Conservation (phyloP, 1,139 yeast genomes). For the Wickerhamomyces sp. region DNA sequence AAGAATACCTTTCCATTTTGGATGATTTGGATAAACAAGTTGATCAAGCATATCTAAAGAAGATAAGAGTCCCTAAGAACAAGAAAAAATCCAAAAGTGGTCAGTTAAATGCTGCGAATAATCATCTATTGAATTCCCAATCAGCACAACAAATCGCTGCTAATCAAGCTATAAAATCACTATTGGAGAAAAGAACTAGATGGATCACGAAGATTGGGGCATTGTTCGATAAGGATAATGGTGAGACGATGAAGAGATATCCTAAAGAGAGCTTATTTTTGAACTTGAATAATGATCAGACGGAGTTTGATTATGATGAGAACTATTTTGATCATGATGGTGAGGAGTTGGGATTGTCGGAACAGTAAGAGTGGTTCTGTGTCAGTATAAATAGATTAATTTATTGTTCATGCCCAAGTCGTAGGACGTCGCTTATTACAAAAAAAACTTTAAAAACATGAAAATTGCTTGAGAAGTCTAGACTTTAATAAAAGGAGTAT, state of each 20-base stretch:
- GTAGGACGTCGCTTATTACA: no score
- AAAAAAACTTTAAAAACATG: no score
- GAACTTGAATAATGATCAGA: conserved; percentile 39
- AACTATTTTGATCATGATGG: conserved; percentile 29
- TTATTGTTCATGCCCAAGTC: no score
- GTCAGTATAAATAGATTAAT: no score
- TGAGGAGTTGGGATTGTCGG: conserved; percentile 17
- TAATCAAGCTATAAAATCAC: conserved; percentile 69
- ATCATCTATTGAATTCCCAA: conserved; percentile 28
- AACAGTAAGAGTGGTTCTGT: conserved; percentile 4
- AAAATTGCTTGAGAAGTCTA: no score
- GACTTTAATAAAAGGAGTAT: no score
- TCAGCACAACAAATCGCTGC: conserved; percentile 49
- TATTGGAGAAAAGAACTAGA: conserved; percentile 78
- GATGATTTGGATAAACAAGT: conserved; percentile 96
- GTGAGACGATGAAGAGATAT: conserved; percentile 68
- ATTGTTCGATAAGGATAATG: conserved; percentile 53
- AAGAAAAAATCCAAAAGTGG: conserved; percentile 52
- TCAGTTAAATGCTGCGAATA: conserved; percentile 21
- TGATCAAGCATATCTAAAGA: conserved; percentile 86
- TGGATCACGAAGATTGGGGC: conserved; percentile 93
- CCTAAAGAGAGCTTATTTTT: conserved; percentile 59
- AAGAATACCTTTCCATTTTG: conserved; percentile 82
- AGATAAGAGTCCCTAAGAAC: conserved; percentile 78
- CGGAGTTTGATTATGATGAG: conserved; percentile 41